These are phyloP conservation scores for Amphicarpaea edgeworthii DNA, from an alignment of 306 rosid species.

Conservation along the genomic window DNA sequence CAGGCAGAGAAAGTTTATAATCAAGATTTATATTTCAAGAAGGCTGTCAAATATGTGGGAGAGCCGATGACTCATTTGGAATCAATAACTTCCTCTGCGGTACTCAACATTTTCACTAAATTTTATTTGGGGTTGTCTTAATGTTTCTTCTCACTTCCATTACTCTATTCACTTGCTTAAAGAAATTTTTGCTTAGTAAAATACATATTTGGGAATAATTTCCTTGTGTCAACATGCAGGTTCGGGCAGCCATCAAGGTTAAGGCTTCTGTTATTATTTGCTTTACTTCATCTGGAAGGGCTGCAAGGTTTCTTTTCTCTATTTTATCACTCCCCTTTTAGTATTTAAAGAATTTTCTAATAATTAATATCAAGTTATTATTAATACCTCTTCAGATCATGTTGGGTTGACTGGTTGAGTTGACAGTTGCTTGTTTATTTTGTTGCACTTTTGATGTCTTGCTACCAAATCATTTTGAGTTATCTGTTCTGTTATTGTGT, in stretches of 20 bases:
- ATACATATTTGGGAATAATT: constrained; percentile 16
- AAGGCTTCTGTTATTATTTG: constrained; percentile 91
- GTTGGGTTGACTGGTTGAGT: constrained; percentile 7
- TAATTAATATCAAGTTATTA: background rate
- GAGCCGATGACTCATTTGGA: constrained; percentile 96
- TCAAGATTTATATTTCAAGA: constrained; percentile 91
- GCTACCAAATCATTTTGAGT: background rate
- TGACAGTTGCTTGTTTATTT: constrained; percentile 7
- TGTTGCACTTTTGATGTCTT: constrained; percentile 1
- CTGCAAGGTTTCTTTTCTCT: constrained; percentile 71
- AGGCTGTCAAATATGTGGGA: constrained; percentile 83
- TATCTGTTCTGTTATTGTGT: constrained; percentile 17
- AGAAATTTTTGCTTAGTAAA: constrained; percentile 1
- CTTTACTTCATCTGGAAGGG: constrained; percentile 94
- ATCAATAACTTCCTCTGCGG: constrained; percentile 94
- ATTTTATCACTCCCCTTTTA: constrained; percentile 20
- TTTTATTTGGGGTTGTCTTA: background rate
- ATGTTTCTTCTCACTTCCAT: no score
- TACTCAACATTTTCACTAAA: constrained; percentile 40
- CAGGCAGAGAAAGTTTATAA: constrained; percentile 95
- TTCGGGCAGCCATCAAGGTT: constrained; percentile 95
- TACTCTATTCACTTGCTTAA: constrained; percentile 16
- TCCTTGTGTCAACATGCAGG: constrained; percentile 57
- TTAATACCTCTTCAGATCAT: background rate
- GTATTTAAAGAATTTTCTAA: constrained; percentile 23